These are phyloP conservation scores for Xanthoparmelia taractica DNA, from an alignment of 495 filamentous ascomycete species.

Conservation along the genomic window DNA sequence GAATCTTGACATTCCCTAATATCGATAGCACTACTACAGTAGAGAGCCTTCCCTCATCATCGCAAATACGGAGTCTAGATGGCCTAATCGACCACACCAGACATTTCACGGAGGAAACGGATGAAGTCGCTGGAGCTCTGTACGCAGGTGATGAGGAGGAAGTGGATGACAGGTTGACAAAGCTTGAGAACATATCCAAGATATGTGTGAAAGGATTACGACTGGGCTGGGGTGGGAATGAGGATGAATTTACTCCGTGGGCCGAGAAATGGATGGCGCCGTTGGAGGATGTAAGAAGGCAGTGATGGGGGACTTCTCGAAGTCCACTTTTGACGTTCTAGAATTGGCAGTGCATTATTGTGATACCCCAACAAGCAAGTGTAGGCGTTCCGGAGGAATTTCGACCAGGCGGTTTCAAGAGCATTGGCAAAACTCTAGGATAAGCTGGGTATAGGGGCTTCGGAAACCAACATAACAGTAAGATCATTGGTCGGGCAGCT, in stretches of 20 bases:
- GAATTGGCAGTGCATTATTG: background rate
- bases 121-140: constrained; percentile 43
- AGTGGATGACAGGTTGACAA: constrained; percentile 27
- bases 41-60: constrained; percentile 8
- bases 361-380: constrained; percentile 3
- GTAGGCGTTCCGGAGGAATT: background rate
- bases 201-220: constrained; percentile 28
- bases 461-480: background rate
- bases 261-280: constrained; percentile 37
- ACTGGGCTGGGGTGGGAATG: constrained; percentile 22
- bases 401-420: background rate
- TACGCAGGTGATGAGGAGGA: constrained; percentile 37
- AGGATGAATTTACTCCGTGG: constrained; percentile 45
- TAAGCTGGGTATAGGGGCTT: background rate
- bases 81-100: constrained; percentile 32
- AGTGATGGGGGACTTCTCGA: background rate
- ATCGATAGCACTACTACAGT: constrained; percentile 10
- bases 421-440: background rate
- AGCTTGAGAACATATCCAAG: constrained; percentile 23
- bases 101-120: constrained; percentile 38
- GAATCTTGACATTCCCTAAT: constrained; percentile 22
- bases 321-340: too few relatives aligned
- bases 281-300: constrained; percentile 15
- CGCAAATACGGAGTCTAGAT: constrained; percentile 12
- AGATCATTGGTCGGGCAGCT: background rate